Evolutionary conservation across 1,139 yeast genomes (phyloP).

Genomic region (Saccharomycopsis crataegensis): DNA sequence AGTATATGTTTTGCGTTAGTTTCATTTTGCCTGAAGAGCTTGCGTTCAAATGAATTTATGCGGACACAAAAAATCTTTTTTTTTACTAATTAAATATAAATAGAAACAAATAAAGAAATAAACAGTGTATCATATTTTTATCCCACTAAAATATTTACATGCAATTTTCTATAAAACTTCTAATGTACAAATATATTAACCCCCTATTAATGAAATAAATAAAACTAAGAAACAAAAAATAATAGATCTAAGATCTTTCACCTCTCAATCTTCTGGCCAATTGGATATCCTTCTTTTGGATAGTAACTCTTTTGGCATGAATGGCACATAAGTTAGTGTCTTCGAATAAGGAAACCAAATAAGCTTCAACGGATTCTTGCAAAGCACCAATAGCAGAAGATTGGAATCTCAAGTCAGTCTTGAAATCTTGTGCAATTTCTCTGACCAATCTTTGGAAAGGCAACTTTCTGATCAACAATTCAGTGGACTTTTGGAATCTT

Average conservation of each 20-base stretch:
- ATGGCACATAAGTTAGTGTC: slow-evolving; percentile 89
- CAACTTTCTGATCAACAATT: slow-evolving; percentile 77
- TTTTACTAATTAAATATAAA: neutral
- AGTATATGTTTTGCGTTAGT: slow-evolving; percentile 88
- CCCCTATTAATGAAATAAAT: neutral
- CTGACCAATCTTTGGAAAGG: slow-evolving; percentile 90
- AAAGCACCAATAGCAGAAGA: slow-evolving; percentile 87
- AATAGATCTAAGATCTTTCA: slow-evolving; percentile 47
- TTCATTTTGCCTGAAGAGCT: slow-evolving; percentile 72
- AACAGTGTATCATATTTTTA: neutral
- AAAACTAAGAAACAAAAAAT: neutral
- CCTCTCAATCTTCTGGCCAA: slow-evolving; percentile 92
- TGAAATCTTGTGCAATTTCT: slow-evolving; percentile 86
- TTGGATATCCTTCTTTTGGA: slow-evolving; percentile 88
- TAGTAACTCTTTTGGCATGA: slow-evolving; percentile 90
- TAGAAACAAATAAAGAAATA: neutral
- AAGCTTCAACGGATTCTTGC: slow-evolving; percentile 88
- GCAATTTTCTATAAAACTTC: neutral
- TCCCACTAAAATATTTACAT: neutral
- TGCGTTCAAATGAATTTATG: slow-evolving; percentile 32
- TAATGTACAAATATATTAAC: slow-evolving; percentile 3
- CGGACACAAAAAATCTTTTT: neutral
- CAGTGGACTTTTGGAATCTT: slow-evolving; percentile 88
- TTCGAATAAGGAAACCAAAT: slow-evolving; percentile 68
- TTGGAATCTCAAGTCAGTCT: slow-evolving; percentile 86